phyloP scores from a whole-genome alignment of 169 alveolate genomes.

The Amoebophrya sp. region DNA sequence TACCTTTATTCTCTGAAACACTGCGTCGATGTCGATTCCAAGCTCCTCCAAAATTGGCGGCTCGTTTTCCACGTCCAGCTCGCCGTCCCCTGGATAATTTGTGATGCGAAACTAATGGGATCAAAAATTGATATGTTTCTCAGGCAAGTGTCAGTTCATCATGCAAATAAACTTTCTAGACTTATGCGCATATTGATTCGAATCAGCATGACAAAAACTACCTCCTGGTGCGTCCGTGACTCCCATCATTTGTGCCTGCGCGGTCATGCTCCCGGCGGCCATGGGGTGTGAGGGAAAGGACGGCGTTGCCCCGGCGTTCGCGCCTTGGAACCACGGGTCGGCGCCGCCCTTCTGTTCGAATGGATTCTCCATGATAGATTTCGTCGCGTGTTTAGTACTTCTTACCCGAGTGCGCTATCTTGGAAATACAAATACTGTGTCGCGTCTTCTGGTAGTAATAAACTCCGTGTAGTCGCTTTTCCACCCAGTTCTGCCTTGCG shows the following conservation, averaged over 20 bases:
- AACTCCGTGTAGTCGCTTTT: too few species aligned
- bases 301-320: background rate
- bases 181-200: too few species aligned
- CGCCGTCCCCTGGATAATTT: background rate
- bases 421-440: too few species aligned
- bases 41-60: background rate
- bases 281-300: background rate
- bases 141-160: too few species aligned
- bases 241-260: background rate
- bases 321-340: background rate
- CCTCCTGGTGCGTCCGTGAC: background rate
- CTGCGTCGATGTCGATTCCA: background rate
- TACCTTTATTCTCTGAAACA: background rate
- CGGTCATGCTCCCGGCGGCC: background rate
- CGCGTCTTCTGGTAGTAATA: too few species aligned
- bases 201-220: too few species aligned
- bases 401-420: too few species aligned
- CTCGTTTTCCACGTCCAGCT: background rate
- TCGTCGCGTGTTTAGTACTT: too few species aligned
- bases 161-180: too few species aligned
- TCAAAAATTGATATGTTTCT: background rate
- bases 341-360: background rate
- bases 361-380: background rate
- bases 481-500: too few species aligned
- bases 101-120: too few species aligned